Base-by-base conservation (phyloP, 306 rosid genomes). In the cucumber (Cucumis sativus) region DNA sequence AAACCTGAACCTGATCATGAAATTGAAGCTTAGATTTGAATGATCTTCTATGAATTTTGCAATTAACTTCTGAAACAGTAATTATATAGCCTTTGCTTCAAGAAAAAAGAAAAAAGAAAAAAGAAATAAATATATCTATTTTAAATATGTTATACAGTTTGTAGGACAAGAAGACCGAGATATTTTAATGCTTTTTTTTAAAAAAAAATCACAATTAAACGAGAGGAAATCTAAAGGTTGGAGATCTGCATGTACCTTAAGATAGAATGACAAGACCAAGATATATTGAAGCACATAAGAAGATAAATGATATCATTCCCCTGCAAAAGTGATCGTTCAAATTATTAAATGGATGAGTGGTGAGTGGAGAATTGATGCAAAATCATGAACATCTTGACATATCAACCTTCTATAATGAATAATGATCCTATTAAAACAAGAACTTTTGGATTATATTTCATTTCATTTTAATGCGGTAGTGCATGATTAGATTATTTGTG, bases 191-290 rank as follows among this genome's bases (percentile, higher is more conserved):
- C 15, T 70, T 33, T 33, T 28, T 28, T 28, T 28, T 1, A 0
- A 33, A 21, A 41, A 43, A 70, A 47, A 47, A 51, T 51, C n/a
- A 13, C 18, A 51, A 51, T 51, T 51, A 51, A 51, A 47, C 17
- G 16, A 49, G 4, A 72, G 61, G n/a, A 72, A 51, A 49, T 70
- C 39, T 14, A 23, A 21, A 43, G 75, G 75, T 1, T 47, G 75
- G 17, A 79, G 78, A 47, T 61, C 74, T 78, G 16, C 45, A 59
- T 37, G 68, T 87, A 87, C 85, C 90, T 87, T 85, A 87, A 15
- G 90, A 87, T 69, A 87, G 82, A 83, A 87, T 84, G 80, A 87
- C 86, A 1, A 84, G 90, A 21, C 88, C 85, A 14, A 87, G 86
- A 75, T 87, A 87, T 74, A 87, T 78, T 16, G 90, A 79, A 13